Evolutionary conservation across 2,329 filamentous ascomycete species (phyloP).

Genomic region (Cordyceps farinosa): DNA sequence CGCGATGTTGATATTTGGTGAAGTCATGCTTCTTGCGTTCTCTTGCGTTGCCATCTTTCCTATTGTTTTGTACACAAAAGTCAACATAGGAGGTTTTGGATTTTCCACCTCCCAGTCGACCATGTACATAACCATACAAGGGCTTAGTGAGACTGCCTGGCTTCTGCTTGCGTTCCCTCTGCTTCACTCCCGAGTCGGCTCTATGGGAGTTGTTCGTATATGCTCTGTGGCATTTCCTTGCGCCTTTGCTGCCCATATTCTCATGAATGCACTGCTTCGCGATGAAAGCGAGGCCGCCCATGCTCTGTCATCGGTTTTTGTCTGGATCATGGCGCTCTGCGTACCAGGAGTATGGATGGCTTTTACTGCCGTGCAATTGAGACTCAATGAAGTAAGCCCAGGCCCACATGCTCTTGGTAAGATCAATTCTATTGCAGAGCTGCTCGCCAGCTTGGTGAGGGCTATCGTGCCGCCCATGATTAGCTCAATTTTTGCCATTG

Average conservation of each 20-base stretch:
- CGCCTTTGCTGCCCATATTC: constrained; percentile 57
- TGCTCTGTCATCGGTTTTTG: constrained; percentile 35
- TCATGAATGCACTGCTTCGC: constrained; percentile 47
- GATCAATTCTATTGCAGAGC: constrained; percentile 62
- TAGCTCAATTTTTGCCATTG: constrained; percentile 65
- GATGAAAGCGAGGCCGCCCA: constrained; percentile 30
- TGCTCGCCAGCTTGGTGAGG: constrained; percentile 57
- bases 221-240: constrained; percentile 57
- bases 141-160: constrained; percentile 67
- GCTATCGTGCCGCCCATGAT: constrained; percentile 53
- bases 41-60: constrained; percentile 68
- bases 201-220: constrained; percentile 58
- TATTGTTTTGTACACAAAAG: constrained; percentile 63
- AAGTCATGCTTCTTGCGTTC: constrained; percentile 66
- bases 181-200: constrained; percentile 64
- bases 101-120: constrained; percentile 63
- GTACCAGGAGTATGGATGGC: constrained; percentile 60
- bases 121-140: constrained; percentile 59
- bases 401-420: constrained; percentile 62
- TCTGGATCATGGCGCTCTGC: constrained; percentile 49
- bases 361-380: constrained; percentile 68
- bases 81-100: constrained; percentile 60
- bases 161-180: constrained; percentile 66
- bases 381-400: constrained; percentile 70
- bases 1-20: constrained; percentile 62